A percentile compares a stretch with the other conserved stretches of the same genome.
phyloP scores from a whole-genome alignment of 163 green algal genomes.

The Prototheca wickerhamii region DNA sequence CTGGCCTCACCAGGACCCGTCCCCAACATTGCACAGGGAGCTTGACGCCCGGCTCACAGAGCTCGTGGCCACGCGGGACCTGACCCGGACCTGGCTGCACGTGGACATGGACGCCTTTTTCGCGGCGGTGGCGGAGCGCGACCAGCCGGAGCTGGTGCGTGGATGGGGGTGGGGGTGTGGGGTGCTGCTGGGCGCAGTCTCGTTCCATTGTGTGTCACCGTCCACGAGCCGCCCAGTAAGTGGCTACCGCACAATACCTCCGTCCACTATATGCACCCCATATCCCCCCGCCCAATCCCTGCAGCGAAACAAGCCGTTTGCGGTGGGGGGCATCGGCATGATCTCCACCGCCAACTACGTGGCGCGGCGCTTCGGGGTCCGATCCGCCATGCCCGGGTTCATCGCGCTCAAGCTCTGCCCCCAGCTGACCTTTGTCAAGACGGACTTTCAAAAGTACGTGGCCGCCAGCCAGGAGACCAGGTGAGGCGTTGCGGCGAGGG shows the following conservation, averaged over 20 bases:
- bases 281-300: too few species aligned
- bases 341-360: conserved; percentile 86
- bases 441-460: conserved; percentile 77
- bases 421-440: conserved; percentile 54
- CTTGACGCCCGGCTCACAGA: conserved; percentile 47
- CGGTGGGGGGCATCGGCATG: conserved; percentile 85
- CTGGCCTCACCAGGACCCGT: too few species aligned
- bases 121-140: conserved; percentile 66
- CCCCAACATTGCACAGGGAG: too few species aligned
- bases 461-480: conserved; percentile 2
- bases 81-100: conserved; percentile 74
- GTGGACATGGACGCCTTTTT: conserved; percentile 96
- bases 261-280: too few species aligned
- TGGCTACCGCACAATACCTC: too few species aligned
- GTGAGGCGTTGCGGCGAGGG: neutral
- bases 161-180: too few species aligned
- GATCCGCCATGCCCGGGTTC: conserved; percentile 93
- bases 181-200: too few species aligned
- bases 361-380: conserved; percentile 81
- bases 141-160: conserved; percentile 68
- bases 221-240: too few species aligned
- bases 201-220: too few species aligned
- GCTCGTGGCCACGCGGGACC: conserved; percentile 64
- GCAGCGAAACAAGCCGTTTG: conserved; percentile 64
- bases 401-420: conserved; percentile 87